phyloP scores from a whole-genome alignment of 78 protist species.

The Protostelium mycophagum region DNA sequence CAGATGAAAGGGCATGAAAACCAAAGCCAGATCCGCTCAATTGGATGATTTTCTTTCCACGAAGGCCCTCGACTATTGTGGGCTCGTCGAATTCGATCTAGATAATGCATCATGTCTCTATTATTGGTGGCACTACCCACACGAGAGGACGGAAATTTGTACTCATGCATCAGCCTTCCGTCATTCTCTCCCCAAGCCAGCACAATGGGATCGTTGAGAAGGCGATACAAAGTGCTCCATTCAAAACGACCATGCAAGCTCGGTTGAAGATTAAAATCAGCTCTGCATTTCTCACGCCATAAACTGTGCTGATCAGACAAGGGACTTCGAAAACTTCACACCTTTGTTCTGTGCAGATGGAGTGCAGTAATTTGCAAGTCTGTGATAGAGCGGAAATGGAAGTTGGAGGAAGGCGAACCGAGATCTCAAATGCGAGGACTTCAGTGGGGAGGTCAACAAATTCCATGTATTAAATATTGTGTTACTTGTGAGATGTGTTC shows the following conservation, averaged over 20 bases:
- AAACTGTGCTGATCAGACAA: not conserved
- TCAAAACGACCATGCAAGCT: not conserved
- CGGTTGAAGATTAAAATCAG: not conserved
- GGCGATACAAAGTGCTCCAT: conserved; percentile 1
- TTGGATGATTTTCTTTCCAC: not conserved
- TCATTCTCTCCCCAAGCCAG: not conserved
- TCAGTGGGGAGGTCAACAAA: not conserved
- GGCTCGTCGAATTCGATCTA: not conserved
- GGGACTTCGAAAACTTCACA: not conserved
- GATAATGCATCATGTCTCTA: not conserved
- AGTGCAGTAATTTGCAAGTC: not conserved
- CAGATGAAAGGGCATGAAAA: not conserved
- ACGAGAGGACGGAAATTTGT: no score
- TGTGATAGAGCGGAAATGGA: not conserved
- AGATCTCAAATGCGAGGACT: not conserved
- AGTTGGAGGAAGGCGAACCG: not conserved
- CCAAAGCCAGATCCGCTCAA: not conserved
- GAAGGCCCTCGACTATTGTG: not conserved
- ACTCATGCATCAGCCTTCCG: not conserved
- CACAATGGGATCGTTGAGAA: not conserved
- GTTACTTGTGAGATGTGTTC: no score
- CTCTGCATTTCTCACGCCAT: conserved; percentile 1
- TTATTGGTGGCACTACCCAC: no score
- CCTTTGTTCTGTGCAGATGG: not conserved
- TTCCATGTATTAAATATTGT: no score